Evolutionary conservation across 352 stramenopile genomes (phyloP).

Genomic region (Stramenopiles sp.): DNA sequence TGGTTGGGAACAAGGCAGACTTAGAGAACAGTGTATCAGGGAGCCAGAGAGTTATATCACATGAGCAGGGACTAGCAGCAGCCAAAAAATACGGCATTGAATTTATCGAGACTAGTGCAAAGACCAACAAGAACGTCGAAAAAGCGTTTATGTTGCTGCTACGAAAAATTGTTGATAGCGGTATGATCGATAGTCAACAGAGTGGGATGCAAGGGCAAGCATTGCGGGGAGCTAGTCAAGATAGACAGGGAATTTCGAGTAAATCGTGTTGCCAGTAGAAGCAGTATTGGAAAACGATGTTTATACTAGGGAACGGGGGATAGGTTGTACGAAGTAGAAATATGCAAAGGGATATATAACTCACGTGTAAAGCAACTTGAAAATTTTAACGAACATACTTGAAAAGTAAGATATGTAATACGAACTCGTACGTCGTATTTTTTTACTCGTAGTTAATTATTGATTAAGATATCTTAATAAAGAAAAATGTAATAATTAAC

Average conservation of each 20-base stretch:
- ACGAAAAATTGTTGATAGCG: neutral
- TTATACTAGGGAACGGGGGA: too few relatives aligned
- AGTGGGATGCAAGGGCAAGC: neutral
- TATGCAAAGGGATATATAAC: too few relatives aligned
- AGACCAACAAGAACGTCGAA: neutral
- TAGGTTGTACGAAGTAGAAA: too few relatives aligned
- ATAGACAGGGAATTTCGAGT: neutral
- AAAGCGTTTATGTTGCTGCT: neutral
- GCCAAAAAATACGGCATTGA: neutral
- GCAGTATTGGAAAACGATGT: too few relatives aligned
- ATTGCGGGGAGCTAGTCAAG: neutral
- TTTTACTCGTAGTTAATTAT: too few relatives aligned
- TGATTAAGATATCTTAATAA: too few relatives aligned
- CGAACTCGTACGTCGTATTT: too few relatives aligned
- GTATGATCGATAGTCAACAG: neutral
- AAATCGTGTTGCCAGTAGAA: neutral
- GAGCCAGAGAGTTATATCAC: neutral
- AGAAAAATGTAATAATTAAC: too few relatives aligned
- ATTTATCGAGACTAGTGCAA: constrained; percentile 7
- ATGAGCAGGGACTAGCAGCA: neutral
- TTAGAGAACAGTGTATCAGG: neutral
- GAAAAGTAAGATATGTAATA: too few relatives aligned
- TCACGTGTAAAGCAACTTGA: too few relatives aligned
- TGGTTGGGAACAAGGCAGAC: neutral
- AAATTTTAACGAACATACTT: too few relatives aligned